Conservation (phyloP, 2,329 filamentous ascomycete species). For the Verticillium zaregamsianum region DNA sequence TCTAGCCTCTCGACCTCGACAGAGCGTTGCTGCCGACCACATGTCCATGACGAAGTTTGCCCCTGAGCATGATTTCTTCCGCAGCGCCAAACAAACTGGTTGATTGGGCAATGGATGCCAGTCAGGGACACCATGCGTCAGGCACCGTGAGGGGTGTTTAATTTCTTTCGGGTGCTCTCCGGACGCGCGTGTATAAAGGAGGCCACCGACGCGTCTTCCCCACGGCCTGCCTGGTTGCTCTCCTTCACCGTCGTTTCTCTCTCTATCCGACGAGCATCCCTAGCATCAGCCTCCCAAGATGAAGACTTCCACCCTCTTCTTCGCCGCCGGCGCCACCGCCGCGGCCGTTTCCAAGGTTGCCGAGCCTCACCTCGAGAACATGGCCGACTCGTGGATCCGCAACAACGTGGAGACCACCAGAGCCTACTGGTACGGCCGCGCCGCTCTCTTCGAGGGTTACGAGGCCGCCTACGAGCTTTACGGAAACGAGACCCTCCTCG, state of each 20-base stretch:
- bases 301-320: conserved; percentile 8
- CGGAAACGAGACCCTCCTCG: conserved; percentile 35
- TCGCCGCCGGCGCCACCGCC: conserved; percentile 6
- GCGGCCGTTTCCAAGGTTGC: conserved; percentile 4
- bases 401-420: conserved; percentile 26
- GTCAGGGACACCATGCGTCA: background rate
- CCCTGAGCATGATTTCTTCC: background rate
- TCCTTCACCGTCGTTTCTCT: background rate
- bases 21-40: background rate
- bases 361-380: conserved; percentile 21
- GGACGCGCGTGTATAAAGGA: background rate
- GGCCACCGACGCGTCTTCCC: background rate
- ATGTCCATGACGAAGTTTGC: background rate
- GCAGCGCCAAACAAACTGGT: background rate
- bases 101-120: background rate
- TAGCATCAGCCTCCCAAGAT: background rate
- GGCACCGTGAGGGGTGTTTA: background rate
- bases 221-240: background rate
- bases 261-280: background rate
- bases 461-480: conserved; percentile 42
- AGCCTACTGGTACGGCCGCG: conserved; percentile 37
- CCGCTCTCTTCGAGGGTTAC: conserved; percentile 41
- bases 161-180: background rate
- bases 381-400: conserved; percentile 44
- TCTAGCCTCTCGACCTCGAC: background rate